Evolutionary conservation across 176 grass and related monocot species (phyloP), one percentile per base, ranked within the genome.

Genomic region (Miscanthus lutarioriparius): DNA sequence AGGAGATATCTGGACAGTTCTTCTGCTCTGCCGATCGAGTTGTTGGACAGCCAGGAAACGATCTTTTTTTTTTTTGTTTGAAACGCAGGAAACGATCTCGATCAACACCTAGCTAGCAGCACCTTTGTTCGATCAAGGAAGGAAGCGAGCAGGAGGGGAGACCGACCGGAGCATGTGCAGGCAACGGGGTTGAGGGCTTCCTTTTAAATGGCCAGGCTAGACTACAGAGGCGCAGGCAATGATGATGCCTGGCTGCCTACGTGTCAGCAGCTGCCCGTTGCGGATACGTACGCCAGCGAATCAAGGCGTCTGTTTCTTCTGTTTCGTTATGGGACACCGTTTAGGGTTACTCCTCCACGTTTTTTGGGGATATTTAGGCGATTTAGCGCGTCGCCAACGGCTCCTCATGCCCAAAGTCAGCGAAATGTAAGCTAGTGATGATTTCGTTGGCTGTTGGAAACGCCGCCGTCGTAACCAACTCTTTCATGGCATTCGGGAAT

Each of bases 141-240:
- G 49, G 2, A 16, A 62, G 35, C 43, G 38, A 28, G 19, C 11
- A 9, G 56, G 9, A 33, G 23, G 45, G 56, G 9, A 62, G 58
- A 4, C n/a, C n/a, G 79, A 20, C 41, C 70, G 25, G 75, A n/a
- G 7, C 77, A 85, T 70, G 82, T 89, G 87, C 47, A 37, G 78
- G 17, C 32, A 43, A 27, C 8, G 10, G 47, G 23, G 1, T 51
- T 11, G 19, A 1, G 0, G 39, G n/a, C n/a, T n/a, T n/a, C n/a
- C 64, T 36, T 79, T 88, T 59, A 74, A 79, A 79, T 26, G 68
- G 71, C 22, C 4, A 75, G 64, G 58, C 9, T 7, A 78, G 28
- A 30, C 28, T 30, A 30, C 28, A 30, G 78, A 62, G 39, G 38
- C 19, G 28, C 65, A 19, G 58, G 58, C 58, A 61, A 61, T n/a